Percentiles rank a stretch among this genome's conserved stretches.
Evolutionary conservation across 257 asterid species (phyloP).

Genomic region (Mitragyna speciosa): DNA sequence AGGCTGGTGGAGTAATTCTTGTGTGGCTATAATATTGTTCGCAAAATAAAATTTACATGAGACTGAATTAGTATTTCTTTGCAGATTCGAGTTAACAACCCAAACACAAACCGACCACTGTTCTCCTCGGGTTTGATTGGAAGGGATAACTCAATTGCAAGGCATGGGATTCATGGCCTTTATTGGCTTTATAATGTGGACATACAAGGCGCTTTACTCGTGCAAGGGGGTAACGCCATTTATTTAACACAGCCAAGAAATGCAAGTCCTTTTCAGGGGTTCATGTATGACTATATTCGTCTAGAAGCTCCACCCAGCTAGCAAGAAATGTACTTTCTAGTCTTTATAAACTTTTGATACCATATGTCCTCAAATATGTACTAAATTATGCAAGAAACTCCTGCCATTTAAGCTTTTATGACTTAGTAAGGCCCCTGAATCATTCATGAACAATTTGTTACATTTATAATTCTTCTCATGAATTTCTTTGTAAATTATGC

Average conservation of each 20-base stretch:
- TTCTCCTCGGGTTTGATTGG: conserved; percentile 66
- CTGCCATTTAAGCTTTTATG: no score
- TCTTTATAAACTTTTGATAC: not conserved
- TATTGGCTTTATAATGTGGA: conserved; percentile 65
- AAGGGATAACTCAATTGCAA: conserved; percentile 73
- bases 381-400: no score
- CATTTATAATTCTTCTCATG: not conserved
- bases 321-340: not conserved
- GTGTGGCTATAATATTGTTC: not conserved
- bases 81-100: conserved; percentile 58
- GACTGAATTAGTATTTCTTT: not conserved
- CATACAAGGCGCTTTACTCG: conserved; percentile 34
- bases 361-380: no score
- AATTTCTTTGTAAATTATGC: not conserved
- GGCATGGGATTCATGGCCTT: conserved; percentile 83
- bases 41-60: not conserved
- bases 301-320: conserved; percentile 48
- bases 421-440: not conserved
- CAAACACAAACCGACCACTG: conserved; percentile 32
- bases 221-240: conserved; percentile 47
- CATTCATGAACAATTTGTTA: not conserved
- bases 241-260: conserved; percentile 62
- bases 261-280: conserved; percentile 51
- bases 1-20: not conserved
- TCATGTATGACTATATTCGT: conserved; percentile 78